phyloP scores from a whole-genome alignment of 2,329 filamentous ascomycete species.

The Ophiocordyceps camponoti-leonardi region DNA sequence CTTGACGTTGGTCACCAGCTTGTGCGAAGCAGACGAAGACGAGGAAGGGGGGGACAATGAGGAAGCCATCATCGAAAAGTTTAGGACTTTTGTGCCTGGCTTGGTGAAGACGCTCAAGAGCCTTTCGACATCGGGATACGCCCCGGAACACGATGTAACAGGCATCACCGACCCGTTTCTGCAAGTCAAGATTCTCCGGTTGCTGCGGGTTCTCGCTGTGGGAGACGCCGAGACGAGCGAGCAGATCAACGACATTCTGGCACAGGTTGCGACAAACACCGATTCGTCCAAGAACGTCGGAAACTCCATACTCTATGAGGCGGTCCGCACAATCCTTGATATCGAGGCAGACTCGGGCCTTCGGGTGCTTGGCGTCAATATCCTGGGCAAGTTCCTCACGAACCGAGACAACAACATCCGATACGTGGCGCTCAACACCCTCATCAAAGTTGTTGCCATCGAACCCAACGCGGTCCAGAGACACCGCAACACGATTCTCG shows the following conservation, averaged over 20 bases:
- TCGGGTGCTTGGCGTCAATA: constrained; percentile 90
- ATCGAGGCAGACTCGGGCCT: constrained; percentile 95
- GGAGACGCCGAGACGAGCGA: constrained; percentile 82
- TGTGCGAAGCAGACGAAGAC: constrained; percentile 89
- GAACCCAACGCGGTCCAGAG: constrained; percentile 95
- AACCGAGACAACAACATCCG: constrained; percentile 99
- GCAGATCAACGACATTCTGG: constrained; percentile 95
- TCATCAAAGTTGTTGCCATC: constrained; percentile 95
- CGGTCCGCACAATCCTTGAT: constrained; percentile 89
- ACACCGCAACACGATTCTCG: constrained; percentile 92
- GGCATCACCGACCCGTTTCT: constrained; percentile 96
- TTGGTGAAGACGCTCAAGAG: constrained; percentile 85
- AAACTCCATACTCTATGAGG: constrained; percentile 95
- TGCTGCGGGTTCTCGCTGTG: constrained; percentile 71
- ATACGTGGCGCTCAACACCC: constrained; percentile 90
- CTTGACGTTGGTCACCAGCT: constrained; percentile 72
- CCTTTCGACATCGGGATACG: constrained; percentile 86
- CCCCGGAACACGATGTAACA: constrained; percentile 94
- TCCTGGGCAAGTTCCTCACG: constrained; percentile 93
- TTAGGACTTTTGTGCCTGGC: constrained; percentile 67
- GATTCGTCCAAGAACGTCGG: constrained; percentile 97
- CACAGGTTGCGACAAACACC: constrained; percentile 94
- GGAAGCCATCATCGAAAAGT: constrained; percentile 77
- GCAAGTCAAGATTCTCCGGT: constrained; percentile 84
- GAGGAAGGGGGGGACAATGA: constrained; percentile 60